A percentile compares a stretch with the other conserved stretches of the same genome.
Conservation (phyloP, 257 asterid species). For the Thymus quinquecostatus region DNA sequence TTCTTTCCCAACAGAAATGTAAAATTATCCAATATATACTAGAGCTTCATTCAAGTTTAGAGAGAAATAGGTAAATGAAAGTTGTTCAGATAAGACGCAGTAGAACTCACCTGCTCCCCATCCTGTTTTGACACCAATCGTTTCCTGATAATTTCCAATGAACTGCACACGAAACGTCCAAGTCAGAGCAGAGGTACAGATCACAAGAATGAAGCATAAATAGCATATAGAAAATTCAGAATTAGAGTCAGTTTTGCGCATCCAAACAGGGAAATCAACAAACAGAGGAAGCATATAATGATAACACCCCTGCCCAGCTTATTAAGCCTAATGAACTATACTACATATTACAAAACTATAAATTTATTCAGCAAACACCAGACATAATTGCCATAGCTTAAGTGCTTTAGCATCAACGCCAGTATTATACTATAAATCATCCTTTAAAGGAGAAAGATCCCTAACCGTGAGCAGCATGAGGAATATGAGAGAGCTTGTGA, state of each 20-base stretch:
- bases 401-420: conserved; percentile 1
- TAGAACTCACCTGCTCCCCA: conserved; percentile 90
- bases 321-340: neutral
- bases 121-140: conserved; percentile 74
- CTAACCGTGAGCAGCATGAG: conserved; percentile 72
- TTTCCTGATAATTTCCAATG: conserved; percentile 95
- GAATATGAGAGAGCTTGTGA: conserved; percentile 83
- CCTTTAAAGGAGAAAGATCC: conserved; percentile 8
- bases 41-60: conserved; percentile 11
- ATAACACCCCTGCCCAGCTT: neutral
- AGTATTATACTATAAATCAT: neutral
- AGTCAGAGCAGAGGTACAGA: conserved; percentile 39
- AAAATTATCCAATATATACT: neutral
- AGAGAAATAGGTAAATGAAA: conserved; percentile 4
- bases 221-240: neutral
- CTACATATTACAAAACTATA: neutral
- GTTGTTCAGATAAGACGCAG: conserved; percentile 1
- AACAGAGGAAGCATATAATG: neutral
- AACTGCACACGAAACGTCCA: conserved; percentile 56
- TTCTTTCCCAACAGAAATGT: conserved; percentile 10
- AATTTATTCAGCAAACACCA: neutral
- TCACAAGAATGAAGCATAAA: conserved; percentile 21
- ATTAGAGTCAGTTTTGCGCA: conserved; percentile 1
- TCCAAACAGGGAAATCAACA: conserved; percentile 11
- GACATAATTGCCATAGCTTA: conserved; percentile 4